These are phyloP conservation scores for Podila epicladia DNA, from an alignment of 192 early-diverging fungal species.

Conservation along the genomic window DNA sequence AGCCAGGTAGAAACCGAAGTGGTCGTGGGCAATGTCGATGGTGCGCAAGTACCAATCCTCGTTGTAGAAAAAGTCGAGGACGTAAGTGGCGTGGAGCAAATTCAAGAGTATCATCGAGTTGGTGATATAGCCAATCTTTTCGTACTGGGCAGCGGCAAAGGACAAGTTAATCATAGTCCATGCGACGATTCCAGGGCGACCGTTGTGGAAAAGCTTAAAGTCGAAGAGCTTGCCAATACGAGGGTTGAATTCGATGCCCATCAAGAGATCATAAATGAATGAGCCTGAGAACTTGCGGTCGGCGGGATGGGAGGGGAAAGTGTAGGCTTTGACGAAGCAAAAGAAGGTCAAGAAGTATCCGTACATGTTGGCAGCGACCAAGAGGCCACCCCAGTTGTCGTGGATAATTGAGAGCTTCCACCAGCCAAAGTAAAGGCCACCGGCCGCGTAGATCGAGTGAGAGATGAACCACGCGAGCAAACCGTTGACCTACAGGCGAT, in stretches of 20 bases:
- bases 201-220: slow-evolving; percentile 88
- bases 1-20: slow-evolving; percentile 87
- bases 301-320: slow-evolving; percentile 75
- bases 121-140: slow-evolving; percentile 76
- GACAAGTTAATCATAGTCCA: slow-evolving; percentile 85
- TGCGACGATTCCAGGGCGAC: slow-evolving; percentile 85
- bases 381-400: slow-evolving; percentile 79
- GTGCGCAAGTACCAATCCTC: slow-evolving; percentile 91
- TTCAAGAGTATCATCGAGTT: slow-evolving; percentile 86
- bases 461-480: slow-evolving; percentile 77
- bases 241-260: slow-evolving; percentile 89
- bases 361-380: slow-evolving; percentile 78
- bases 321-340: slow-evolving; percentile 74
- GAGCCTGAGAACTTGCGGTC: slow-evolving; percentile 83
- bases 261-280: slow-evolving; percentile 78
- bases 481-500: slow-evolving; percentile 71
- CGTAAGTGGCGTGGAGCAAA: slow-evolving; percentile 77
- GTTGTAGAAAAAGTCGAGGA: slow-evolving; percentile 83
- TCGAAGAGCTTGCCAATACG: slow-evolving; percentile 79
- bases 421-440: slow-evolving; percentile 68
- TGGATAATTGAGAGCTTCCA: slow-evolving; percentile 75
- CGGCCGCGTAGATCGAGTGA: slow-evolving; percentile 71
- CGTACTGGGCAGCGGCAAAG: slow-evolving; percentile 81
- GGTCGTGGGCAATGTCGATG: slow-evolving; percentile 87
- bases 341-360: slow-evolving; percentile 83